Conservation (phyloP, 2,329 filamentous ascomycete genomes). For the Escovopsis weberi region DNA sequence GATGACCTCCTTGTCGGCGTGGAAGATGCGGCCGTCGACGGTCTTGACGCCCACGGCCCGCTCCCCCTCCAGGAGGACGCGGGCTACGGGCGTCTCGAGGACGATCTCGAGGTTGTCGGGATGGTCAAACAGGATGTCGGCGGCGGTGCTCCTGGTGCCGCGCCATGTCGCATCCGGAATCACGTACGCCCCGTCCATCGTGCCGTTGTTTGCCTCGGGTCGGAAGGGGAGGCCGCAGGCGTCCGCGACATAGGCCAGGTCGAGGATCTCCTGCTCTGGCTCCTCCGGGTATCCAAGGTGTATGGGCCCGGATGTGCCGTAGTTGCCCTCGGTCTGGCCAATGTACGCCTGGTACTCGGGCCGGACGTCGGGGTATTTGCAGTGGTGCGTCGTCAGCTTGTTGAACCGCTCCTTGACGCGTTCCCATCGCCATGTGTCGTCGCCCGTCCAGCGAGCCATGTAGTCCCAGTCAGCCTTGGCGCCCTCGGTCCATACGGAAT, state of each 20-base stretch:
- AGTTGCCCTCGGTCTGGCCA: constrained; percentile 18
- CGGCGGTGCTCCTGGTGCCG: constrained; percentile 34
- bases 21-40: constrained; percentile 79
- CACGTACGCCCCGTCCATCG: constrained; percentile 40
- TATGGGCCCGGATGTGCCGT: constrained; percentile 34
- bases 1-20: constrained; percentile 35
- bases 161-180: constrained; percentile 33
- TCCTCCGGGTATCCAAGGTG: constrained; percentile 31
- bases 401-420: constrained; percentile 35
- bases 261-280: constrained; percentile 33
- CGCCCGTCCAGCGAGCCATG: constrained; percentile 41
- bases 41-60: constrained; percentile 93
- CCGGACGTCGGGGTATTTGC: constrained; percentile 17
- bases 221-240: constrained; percentile 32
- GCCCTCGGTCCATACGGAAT: constrained; percentile 38
- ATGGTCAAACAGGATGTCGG: constrained; percentile 28
- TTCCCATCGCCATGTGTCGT: constrained; percentile 41
- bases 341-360: background rate
- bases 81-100: constrained; percentile 31
- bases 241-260: constrained; percentile 32
- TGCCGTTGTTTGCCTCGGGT: constrained; percentile 41
- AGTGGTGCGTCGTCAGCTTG: constrained; percentile 38
- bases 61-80: constrained; percentile 57
- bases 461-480: constrained; percentile 46
- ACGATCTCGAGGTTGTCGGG: constrained; percentile 39